Percentiles rank a stretch among this genome's conserved stretches.
Conservation (phyloP, 2,329 filamentous ascomycete genomes). For the Penicillium sp. region DNA sequence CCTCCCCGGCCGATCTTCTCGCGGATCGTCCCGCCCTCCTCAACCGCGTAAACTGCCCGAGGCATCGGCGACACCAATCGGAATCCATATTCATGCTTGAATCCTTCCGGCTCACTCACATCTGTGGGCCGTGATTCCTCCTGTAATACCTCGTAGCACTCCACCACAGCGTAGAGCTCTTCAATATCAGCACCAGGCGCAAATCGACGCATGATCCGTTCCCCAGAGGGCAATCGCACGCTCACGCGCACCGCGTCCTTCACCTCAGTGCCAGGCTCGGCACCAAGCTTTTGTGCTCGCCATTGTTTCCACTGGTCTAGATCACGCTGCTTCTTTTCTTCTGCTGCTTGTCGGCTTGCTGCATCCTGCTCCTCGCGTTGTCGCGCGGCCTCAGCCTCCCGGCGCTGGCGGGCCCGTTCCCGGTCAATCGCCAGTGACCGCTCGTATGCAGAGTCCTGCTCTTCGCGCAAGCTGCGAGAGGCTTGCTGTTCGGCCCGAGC, state of each 20-base stretch:
- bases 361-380: constrained; percentile 69
- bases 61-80: constrained; percentile 84
- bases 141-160: constrained; percentile 75
- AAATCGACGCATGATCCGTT: constrained; percentile 79
- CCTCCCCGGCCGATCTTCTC: constrained; percentile 79
- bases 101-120: constrained; percentile 64
- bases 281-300: constrained; percentile 69
- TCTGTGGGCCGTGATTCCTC: constrained; percentile 39
- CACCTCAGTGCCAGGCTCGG: constrained; percentile 68
- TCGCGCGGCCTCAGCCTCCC: constrained; percentile 71
- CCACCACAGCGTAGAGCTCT: constrained; percentile 93
- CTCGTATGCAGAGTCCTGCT: constrained; percentile 94
- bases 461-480: constrained; percentile 76
- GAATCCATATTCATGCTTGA: constrained; percentile 84
- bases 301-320: constrained; percentile 76
- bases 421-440: constrained; percentile 85
- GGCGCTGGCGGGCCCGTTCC: constrained; percentile 76
- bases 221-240: constrained; percentile 66
- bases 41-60: constrained; percentile 75
- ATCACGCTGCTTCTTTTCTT: constrained; percentile 60
- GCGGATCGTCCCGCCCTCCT: constrained; percentile 66
- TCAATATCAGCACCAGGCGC: constrained; percentile 71
- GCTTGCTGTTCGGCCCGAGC: constrained; percentile 80
- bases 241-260: constrained; percentile 75
- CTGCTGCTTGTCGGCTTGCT: constrained; percentile 65